A percentile compares a stretch with the other conserved stretches of the same genome.
These are phyloP conservation scores for Rubroshorea leprosula DNA, from an alignment of 345 rosid genomes.

Conservation along the genomic window DNA sequence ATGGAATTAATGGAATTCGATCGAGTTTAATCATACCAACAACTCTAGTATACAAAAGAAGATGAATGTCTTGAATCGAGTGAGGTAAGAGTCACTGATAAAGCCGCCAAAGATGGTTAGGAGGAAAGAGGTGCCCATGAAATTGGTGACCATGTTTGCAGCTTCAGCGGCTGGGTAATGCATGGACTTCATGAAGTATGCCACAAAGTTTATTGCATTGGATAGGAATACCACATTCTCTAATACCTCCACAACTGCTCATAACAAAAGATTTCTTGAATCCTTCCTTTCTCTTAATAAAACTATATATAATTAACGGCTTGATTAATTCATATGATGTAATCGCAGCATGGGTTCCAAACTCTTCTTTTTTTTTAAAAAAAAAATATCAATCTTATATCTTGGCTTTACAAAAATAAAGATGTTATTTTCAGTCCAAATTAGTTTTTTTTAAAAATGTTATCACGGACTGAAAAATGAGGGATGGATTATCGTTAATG, in stretches of 20 bases:
- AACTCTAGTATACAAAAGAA: slow-evolving; percentile 36
- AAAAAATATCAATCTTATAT: too few relatives aligned
- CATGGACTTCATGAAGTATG: slow-evolving; percentile 42
- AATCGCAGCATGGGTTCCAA: too few relatives aligned
- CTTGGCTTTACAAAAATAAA: too few relatives aligned
- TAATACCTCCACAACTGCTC: slow-evolving; percentile 47
- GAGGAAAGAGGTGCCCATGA: slow-evolving; percentile 58
- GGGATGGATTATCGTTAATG: too few relatives aligned
- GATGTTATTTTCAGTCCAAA: too few relatives aligned
- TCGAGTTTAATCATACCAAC: slow-evolving; percentile 27
- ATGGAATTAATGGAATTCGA: not conserved
- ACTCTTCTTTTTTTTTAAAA: too few relatives aligned
- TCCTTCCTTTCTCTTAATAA: too few relatives aligned
- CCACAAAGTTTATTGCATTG: slow-evolving; percentile 41
- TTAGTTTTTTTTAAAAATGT: too few relatives aligned
- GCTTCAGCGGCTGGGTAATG: slow-evolving; percentile 45
- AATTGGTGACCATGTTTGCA: slow-evolving; percentile 60
- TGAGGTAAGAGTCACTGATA: slow-evolving; percentile 49
- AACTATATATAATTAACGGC: not conserved
- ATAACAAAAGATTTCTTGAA: too few relatives aligned
- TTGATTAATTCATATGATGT: not conserved
- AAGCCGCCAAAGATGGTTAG: slow-evolving; percentile 58
- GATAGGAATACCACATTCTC: slow-evolving; percentile 65
- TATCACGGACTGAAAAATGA: too few relatives aligned
- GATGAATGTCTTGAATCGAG: slow-evolving; percentile 40